Base-by-base conservation (phyloP, 2,329 filamentous ascomycete species). In the Colletotrichum sp. region DNA sequence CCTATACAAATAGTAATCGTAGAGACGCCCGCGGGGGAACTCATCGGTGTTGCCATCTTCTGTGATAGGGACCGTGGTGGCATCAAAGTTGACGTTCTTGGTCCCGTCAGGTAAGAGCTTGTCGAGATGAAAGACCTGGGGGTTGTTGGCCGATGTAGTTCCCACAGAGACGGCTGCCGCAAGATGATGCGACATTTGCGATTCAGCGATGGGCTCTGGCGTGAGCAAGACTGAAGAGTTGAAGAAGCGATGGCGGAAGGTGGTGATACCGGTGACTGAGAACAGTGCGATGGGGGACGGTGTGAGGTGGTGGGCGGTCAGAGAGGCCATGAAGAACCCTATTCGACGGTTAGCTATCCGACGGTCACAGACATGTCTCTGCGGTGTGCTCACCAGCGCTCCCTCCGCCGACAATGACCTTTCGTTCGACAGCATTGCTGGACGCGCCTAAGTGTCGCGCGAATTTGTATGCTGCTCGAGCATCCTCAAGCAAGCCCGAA, bases 191-290 rank as follows among this genome's bases (percentile, higher is more conserved):
- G 74, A 78, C 64, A 84, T 78, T 14, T 81, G 79, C 2, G 77
- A 71, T 30, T 81, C 78, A 2, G 68, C 32, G 30, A 84, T 80
- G 18, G 80, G 81, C 8, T 82, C 79, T 0, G 81, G 79, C 2
- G 79, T 78, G 26, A 82, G 77, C 3, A 83, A 79, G 1, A 76
- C 77, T 9, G 83, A 85, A 2, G 83, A 85, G 75, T 80, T 81
- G 79, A 83, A 85, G 78, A 85, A 85, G 7, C 69, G 73, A 65
- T 85, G 84, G 28, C 79, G 81, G 71, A 85, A 84, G 10, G 83
- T 84, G 63, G 82, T 79, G 76, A 85, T 84, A 34, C 83, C 84
- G 2, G 80, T 80, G 75, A 84, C 83, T 74, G 81, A 83, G 34
- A 85, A 77, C 28, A 85, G 78, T 2, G 84, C 83, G 2, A 82